Base-by-base conservation (phyloP, 129 eudicot genomes). In the Chrysanthemum lavandulifolium region DNA sequence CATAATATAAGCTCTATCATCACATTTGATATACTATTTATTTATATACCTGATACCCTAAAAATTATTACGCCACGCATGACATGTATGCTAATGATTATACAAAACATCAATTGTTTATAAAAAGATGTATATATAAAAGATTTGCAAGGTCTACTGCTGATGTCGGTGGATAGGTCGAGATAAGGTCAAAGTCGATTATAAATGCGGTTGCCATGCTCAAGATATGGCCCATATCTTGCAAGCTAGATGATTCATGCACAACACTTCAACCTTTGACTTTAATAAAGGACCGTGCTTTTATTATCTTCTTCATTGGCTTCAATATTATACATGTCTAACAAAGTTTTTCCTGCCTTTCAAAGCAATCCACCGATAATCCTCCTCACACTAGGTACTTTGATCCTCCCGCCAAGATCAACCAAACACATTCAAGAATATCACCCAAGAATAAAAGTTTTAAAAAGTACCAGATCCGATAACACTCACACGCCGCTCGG, bases 251-350 rank as follows among this genome's bases (percentile, higher is more conserved):
- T 31, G 89, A 56, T 80, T 84, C 96, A 73, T 95, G 99, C 67
- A 95, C 99, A 47, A 97, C 93, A 78, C 99, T 91, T 54, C 84
- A 80, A 29, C 99, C 99, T 85, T 95, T 95, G 58, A 95, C 99
- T 84, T 88, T 95, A 60, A 95, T 89, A n/a, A n/a, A 8, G 99
- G 8, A 84, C 88, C 83, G 80, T 72, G 52, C 84, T 80, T 67
- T 78, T 73, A 3, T 3, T 33, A 40, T 75, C 59, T 73, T 88
- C 92, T 68, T 85, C 94, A 53, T 57, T 76, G 13, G 87, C 55
- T 76, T 90, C 98, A 12, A 93, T 55, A 69, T 86, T 88, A 79
- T 93, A 93, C 76, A 76, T 50, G 69, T 89, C 91, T 73, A 86
- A 64, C 96, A 97, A 76, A 93, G 98, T 79, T 87, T 90, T 72